Base-by-base conservation (phyloP, 2,329 filamentous ascomycete species). In the Apiospora arundinis region DNA sequence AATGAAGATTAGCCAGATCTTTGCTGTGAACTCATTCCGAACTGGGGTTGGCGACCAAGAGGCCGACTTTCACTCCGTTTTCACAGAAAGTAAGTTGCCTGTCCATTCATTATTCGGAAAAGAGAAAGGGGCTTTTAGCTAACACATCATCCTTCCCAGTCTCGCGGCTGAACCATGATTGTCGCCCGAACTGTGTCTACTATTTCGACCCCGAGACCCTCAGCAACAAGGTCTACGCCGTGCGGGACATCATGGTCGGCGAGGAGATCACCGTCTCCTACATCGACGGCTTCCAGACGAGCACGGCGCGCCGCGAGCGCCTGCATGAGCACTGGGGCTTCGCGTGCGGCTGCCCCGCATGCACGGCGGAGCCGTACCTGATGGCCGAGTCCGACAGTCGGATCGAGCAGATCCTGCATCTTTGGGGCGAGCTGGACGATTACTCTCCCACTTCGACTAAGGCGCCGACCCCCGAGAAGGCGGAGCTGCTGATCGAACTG, bases 211-310 rank as follows among this genome's bases (percentile, higher is more conserved):
- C 78, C 14, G 71, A 71, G 6, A 82, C 80, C 0, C 76, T 84
- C 32, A 76, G 78, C 21, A 82, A 83, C 32, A 78, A 79, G 14
- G 78, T 83, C 9, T 77, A 80, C 42, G 82, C 83, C 1, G 79
- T 81, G 0, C 75, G 80, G 18, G 80, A 82, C 49, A 82, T 85
- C 46, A 69, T 75, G 14, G 77, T 77, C 1, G 83, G 82, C 0
- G 83, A 85, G 72, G 83, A 85, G 73, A 78, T 85, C 11, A 83
- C 82, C 9, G 77, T 84, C 44, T 79, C 80, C 28, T 84, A 83
- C 74, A 81, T 80, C n/a, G 80, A 82, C 76, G 76, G 79, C n/a
- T 74, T 83, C 11, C 80, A 82, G 70, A 72, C 79, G 3, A 75
- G 75, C 11, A 67, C 74, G 4, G 75, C 76, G 42, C 77, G 83